phyloP scores from a whole-genome alignment of 2,329 filamentous ascomycete species.

The Fusarium newnesense region DNA sequence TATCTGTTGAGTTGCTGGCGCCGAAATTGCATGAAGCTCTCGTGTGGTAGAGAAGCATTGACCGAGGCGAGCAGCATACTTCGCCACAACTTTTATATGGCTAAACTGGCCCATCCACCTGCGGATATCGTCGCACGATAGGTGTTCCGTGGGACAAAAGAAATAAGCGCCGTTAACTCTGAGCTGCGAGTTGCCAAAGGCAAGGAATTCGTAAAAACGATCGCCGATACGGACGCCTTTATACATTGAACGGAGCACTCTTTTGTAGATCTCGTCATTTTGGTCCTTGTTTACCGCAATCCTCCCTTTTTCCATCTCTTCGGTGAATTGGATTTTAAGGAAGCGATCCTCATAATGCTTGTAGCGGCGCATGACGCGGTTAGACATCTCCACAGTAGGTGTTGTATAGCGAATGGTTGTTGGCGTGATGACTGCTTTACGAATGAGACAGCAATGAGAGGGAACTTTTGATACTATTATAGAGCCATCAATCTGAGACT shows the following conservation, averaged over 20 bases:
- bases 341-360: constrained; percentile 78
- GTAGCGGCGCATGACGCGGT: constrained; percentile 83
- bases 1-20: constrained; percentile 69
- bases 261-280: constrained; percentile 77
- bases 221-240: constrained; percentile 87
- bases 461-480: constrained; percentile 66
- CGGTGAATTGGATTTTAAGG: constrained; percentile 87
- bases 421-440: constrained; percentile 84
- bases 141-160: constrained; percentile 76
- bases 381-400: constrained; percentile 85
- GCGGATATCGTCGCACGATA: constrained; percentile 81
- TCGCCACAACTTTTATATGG: constrained; percentile 85
- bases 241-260: constrained; percentile 75
- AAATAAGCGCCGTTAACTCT: constrained; percentile 93
- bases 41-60: constrained; percentile 97
- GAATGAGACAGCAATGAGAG: constrained; percentile 77
- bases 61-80: constrained; percentile 87
- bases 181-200: constrained; percentile 95
- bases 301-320: constrained; percentile 74
- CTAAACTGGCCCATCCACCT: constrained; percentile 87
- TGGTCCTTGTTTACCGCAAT: constrained; percentile 63
- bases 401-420: constrained; percentile 82
- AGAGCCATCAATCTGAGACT: constrained; percentile 60
- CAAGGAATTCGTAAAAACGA: constrained; percentile 87
- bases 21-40: constrained; percentile 72